phyloP scores from a whole-genome alignment of 768 basidiomycete species.

The Rhodotorula kratochvilovae region DNA sequence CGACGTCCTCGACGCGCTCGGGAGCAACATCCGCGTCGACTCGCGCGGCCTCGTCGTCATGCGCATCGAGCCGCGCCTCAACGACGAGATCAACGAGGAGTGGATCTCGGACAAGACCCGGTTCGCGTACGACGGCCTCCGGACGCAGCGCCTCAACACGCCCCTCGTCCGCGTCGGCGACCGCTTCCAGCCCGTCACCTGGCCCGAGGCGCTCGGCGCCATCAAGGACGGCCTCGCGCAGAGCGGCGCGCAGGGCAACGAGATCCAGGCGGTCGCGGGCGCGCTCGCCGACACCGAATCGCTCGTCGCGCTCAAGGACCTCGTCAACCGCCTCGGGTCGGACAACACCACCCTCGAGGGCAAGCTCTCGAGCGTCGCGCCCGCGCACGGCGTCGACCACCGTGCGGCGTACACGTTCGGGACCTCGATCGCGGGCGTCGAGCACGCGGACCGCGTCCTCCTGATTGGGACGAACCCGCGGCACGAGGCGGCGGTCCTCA shows the following conservation, averaged over 20 bases:
- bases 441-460: constrained; percentile 84
- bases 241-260: constrained; percentile 79
- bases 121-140: constrained; percentile 90
- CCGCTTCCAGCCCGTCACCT: constrained; percentile 79
- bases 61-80: constrained; percentile 91
- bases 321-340: constrained; percentile 85
- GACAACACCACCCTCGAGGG: constrained; percentile 86
- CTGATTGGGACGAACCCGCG: constrained; percentile 94
- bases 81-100: constrained; percentile 98
- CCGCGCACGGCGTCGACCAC: constrained; percentile 77
- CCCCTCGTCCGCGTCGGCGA: constrained; percentile 88
- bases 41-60: constrained; percentile 93
- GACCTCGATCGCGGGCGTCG: constrained; percentile 80
- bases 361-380: constrained; percentile 58
- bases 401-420: constrained; percentile 98
- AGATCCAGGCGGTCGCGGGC: constrained; percentile 92
- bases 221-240: constrained; percentile 70
- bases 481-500: constrained; percentile 93
- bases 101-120: constrained; percentile 99
- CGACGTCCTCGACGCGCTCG: constrained; percentile 91
- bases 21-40: constrained; percentile 93
- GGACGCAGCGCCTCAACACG: constrained; percentile 88
- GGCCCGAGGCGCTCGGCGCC: constrained; percentile 80
- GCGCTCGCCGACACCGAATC: constrained; percentile 90
- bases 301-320: constrained; percentile 86